A percentile compares a stretch with the other conserved stretches of the same genome.
These are phyloP conservation scores for Candida cerambycidarum DNA, from an alignment of 805 yeast species.

Conservation along the genomic window DNA sequence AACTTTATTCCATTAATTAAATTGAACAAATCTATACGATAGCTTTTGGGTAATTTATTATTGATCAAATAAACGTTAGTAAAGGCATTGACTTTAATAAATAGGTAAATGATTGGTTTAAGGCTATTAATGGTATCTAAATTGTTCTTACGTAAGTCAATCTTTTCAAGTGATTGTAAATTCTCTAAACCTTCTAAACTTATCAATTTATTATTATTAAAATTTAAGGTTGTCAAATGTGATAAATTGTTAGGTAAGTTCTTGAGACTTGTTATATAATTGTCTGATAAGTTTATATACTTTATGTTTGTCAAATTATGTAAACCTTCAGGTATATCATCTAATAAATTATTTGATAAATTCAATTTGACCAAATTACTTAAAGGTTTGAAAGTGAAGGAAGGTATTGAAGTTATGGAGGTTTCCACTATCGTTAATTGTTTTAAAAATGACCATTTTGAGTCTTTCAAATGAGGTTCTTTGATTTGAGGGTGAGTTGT, in stretches of 20 bases:
- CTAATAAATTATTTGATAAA: conserved; percentile 53
- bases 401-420: conserved; percentile 35
- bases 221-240: conserved; percentile 45
- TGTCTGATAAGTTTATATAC: conserved; percentile 45
- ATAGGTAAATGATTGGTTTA: conserved; percentile 37
- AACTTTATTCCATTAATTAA: conserved; percentile 53
- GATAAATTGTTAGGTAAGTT: conserved; percentile 35
- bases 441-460: conserved; percentile 41
- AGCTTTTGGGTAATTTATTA: conserved; percentile 46
- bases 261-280: conserved; percentile 34
- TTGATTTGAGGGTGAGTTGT: conserved; percentile 18
- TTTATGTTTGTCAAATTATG: conserved; percentile 47
- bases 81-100: conserved; percentile 30
- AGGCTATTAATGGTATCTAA: conserved; percentile 33
- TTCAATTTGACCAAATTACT: conserved; percentile 48
- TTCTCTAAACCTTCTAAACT: conserved; percentile 47
- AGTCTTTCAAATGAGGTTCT: conserved; percentile 18
- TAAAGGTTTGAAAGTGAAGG: conserved; percentile 39
- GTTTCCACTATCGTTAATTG: conserved; percentile 43
- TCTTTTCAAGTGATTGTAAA: conserved; percentile 43
- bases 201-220: conserved; percentile 48
- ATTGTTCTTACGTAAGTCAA: conserved; percentile 53
- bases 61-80: conserved; percentile 41
- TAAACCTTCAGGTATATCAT: conserved; percentile 53
- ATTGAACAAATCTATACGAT: conserved; percentile 55